These are phyloP conservation scores for Sabuloglossum arenarium DNA, from an alignment of 495 filamentous ascomycete genomes.

Conservation along the genomic window DNA sequence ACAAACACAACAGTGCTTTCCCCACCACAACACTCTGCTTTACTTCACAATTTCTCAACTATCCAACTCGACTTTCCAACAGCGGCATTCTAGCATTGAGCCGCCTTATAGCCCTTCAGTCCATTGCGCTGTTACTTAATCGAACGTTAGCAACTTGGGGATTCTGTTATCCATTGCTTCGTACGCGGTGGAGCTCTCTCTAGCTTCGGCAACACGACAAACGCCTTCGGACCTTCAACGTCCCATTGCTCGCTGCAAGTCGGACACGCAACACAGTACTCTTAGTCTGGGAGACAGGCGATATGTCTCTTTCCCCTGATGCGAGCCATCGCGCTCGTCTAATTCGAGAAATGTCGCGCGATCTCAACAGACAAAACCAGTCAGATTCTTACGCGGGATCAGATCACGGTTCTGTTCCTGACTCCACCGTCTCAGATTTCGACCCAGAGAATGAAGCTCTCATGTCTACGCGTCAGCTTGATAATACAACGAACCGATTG, in stretches of 20 bases:
- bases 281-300: neutral
- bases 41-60: neutral
- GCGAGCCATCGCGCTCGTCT: neutral
- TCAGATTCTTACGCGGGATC: neutral
- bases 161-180: neutral
- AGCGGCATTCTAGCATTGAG: neutral
- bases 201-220: too few species aligned
- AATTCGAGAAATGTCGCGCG: conserved; percentile 5
- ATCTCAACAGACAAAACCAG: neutral
- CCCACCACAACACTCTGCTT: neutral
- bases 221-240: neutral
- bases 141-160: neutral
- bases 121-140: neutral
- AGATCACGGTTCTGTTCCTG: conserved; percentile 9
- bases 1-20: neutral
- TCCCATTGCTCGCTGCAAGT: neutral
- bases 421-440: conserved; percentile 24
- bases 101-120: neutral
- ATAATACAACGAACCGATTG: conserved; percentile 17
- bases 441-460: conserved; percentile 31
- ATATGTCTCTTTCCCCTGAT: neutral
- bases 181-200: too few species aligned
- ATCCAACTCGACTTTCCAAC: neutral
- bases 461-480: conserved; percentile 27
- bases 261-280: neutral